phyloP scores from a whole-genome alignment of 2,329 filamentous ascomycete species.

The Xylariaceae sp. region DNA sequence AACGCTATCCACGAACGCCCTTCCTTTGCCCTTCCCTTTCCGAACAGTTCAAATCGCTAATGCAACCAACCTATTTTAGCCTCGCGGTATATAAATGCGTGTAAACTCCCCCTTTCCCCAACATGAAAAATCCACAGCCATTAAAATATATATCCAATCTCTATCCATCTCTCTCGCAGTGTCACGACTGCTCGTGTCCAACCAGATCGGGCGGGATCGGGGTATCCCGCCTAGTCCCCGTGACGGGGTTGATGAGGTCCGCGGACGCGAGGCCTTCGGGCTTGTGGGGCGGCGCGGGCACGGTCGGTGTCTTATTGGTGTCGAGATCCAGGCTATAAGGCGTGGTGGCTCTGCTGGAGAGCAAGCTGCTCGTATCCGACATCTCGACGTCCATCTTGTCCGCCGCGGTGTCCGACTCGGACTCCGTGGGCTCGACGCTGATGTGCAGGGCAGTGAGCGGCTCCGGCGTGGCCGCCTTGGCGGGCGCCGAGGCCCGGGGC shows the following conservation, averaged over 20 bases:
- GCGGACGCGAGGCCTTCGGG: conserved; percentile 31
- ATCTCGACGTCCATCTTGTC: conserved; percentile 48
- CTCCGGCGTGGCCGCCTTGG: conserved; percentile 16
- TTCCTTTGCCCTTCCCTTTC: too few relatives aligned
- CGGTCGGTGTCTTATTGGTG: conserved; percentile 43
- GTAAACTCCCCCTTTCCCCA: not conserved
- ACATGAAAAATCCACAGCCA: too few relatives aligned
- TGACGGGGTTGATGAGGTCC: conserved; percentile 34
- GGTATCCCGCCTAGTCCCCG: conserved; percentile 39
- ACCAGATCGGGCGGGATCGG: conserved; percentile 40
- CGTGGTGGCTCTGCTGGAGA: conserved; percentile 40
- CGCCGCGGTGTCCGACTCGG: conserved; percentile 21
- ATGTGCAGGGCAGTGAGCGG: conserved; percentile 28
- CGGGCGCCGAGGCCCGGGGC: conserved; percentile 17
- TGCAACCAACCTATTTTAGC: not conserved
- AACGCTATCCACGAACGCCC: not conserved
- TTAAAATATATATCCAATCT: too few relatives aligned
- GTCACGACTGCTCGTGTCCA: not conserved
- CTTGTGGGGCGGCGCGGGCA: conserved; percentile 16
- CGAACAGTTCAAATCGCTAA: not conserved
- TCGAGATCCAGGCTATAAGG: conserved; percentile 38
- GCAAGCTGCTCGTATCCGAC: conserved; percentile 50
- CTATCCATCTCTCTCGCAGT: too few relatives aligned
- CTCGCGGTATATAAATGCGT: conserved; percentile 19
- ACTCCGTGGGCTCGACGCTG: conserved; percentile 43